Percentiles rank a stretch among this genome's conserved stretches.
Conservation (phyloP, 2,329 filamentous ascomycete species). For the Neonectria faginata region DNA sequence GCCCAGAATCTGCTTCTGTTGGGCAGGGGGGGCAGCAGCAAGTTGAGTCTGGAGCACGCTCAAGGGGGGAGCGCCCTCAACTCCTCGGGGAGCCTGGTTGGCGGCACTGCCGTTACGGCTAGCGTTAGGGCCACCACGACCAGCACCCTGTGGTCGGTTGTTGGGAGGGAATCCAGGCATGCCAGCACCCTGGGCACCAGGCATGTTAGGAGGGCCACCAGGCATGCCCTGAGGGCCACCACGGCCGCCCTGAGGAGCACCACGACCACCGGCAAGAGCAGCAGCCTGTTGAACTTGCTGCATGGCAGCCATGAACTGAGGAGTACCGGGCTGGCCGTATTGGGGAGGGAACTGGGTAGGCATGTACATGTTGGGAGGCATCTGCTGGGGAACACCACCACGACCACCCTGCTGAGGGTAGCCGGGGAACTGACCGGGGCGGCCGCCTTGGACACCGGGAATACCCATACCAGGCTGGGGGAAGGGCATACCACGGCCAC, state of each 20-base stretch:
- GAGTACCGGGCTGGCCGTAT: constrained; percentile 83
- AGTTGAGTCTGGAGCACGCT: constrained; percentile 69
- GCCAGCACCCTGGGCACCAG: constrained; percentile 61
- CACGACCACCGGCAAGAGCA: constrained; percentile 70
- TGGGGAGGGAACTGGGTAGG: constrained; percentile 83
- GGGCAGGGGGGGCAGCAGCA: constrained; percentile 67
- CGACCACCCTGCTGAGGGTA: constrained; percentile 91
- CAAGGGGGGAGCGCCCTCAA: constrained; percentile 46
- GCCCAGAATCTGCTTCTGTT: constrained; percentile 99
- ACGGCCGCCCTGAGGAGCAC: constrained; percentile 74
- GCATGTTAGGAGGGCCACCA: constrained; percentile 76
- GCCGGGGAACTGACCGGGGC: constrained; percentile 86
- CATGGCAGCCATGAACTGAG: constrained; percentile 84
- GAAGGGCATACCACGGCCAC: constrained; percentile 75
- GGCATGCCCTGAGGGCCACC: constrained; percentile 71
- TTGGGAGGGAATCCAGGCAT: constrained; percentile 70
- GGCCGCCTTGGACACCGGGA: constrained; percentile 81
- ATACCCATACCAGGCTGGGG: constrained; percentile 72
- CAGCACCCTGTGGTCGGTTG: constrained; percentile 64
- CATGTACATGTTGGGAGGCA: constrained; percentile 89
- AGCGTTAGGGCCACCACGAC: constrained; percentile 57
- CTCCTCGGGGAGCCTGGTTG: constrained; percentile 62
- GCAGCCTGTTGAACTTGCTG: constrained; percentile 78
- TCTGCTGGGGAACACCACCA: constrained; percentile 86
- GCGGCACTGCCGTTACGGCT: constrained; percentile 58